A percentile compares a stretch with the other conserved stretches of the same genome.
Evolutionary conservation across 176 grass and related monocot species (phyloP).

Genomic region (Tillandsia leiboldiana): DNA sequence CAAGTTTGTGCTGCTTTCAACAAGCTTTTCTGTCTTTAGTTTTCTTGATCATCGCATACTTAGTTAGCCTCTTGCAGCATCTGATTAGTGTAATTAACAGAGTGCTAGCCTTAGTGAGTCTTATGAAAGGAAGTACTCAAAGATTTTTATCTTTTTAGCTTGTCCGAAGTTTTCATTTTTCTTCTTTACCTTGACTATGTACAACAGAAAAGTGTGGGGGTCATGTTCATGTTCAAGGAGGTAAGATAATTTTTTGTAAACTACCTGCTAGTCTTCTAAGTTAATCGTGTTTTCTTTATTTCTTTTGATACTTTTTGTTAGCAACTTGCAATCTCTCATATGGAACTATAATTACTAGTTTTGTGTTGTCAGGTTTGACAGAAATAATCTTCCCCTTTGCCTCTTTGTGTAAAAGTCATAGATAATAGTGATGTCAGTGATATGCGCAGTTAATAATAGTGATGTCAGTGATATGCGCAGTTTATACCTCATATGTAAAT

Average conservation of each 20-base stretch:
- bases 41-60: background rate
- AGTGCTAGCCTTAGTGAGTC: background rate
- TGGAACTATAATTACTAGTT: background rate
- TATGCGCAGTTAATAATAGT: background rate
- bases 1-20: too few relatives aligned
- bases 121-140: background rate
- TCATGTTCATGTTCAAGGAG: too few relatives aligned
- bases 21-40: background rate
- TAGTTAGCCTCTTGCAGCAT: background rate
- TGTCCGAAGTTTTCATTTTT: background rate
- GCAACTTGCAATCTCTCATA: background rate
- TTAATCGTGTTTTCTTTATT: background rate
- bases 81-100: background rate
- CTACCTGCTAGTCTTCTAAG: background rate
- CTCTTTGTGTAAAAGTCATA: too few relatives aligned
- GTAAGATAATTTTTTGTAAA: background rate
- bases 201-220: too few relatives aligned
- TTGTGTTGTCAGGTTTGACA: background rate
- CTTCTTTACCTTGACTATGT: too few relatives aligned
- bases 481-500: background rate
- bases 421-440: background rate
- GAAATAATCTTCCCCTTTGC: background rate
- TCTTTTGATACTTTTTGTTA: background rate
- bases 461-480: background rate
- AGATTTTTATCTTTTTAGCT: background rate